Conservation (phyloP, 306 rosid genomes). For the Dryas octopetala region DNA sequence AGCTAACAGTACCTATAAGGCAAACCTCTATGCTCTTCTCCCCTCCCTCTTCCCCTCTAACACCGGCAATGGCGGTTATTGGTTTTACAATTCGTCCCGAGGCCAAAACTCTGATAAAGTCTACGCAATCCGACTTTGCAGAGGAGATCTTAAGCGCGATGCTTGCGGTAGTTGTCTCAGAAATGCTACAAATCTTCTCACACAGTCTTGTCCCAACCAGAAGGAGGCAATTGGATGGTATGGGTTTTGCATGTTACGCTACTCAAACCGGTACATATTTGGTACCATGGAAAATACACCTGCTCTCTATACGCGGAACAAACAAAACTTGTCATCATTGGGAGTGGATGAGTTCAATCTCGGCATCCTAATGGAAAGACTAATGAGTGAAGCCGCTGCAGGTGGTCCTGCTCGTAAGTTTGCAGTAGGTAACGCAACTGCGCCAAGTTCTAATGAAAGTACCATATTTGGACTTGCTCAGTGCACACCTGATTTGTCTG, state of each 20-base stretch:
- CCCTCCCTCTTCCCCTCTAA: neutral
- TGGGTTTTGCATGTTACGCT: slow-evolving; percentile 23
- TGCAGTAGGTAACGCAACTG: slow-evolving; percentile 1
- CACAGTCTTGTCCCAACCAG: slow-evolving; percentile 8
- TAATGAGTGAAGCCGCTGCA: neutral
- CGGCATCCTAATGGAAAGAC: neutral
- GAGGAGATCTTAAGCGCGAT: slow-evolving; percentile 17
- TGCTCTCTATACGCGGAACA: neutral
- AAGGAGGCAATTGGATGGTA: slow-evolving; percentile 32
- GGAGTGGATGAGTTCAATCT: neutral
- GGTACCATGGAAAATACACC: neutral
- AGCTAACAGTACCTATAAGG: neutral
- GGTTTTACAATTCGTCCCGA: too few species aligned
- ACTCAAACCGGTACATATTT: slow-evolving; percentile 17
- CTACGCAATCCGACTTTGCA: slow-evolving; percentile 16
- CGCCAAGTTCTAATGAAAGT: neutral
- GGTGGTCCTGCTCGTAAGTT: slow-evolving; percentile 17
- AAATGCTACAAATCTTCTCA: neutral
- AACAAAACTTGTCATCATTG: neutral
- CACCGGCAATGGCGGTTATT: too few species aligned
- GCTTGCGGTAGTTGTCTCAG: slow-evolving; percentile 12
- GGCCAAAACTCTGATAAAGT: slow-evolving; percentile 16
- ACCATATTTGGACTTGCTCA: slow-evolving; percentile 6
- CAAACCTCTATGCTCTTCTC: slow-evolving; percentile 2
- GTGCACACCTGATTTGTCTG: slow-evolving; percentile 23